phyloP scores from a whole-genome alignment of 192 early-diverging fungal species.

The Rhizophagus prolifer region DNA sequence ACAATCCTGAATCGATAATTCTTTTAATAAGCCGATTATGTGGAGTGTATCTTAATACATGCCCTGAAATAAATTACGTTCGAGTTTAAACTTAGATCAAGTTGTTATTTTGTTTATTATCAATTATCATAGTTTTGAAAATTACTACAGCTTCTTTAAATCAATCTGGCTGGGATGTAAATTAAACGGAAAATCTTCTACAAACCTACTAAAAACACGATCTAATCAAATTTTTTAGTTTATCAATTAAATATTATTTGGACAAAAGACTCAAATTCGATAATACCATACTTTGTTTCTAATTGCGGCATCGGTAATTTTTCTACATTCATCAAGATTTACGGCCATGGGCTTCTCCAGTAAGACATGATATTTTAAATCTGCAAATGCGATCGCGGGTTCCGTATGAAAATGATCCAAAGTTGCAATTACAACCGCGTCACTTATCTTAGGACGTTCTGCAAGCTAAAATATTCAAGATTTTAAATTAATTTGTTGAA shows the following conservation, averaged over 20 bases:
- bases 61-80: slow-evolving; percentile 32
- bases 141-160: too few species aligned
- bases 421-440: slow-evolving; percentile 51
- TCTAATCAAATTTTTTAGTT: slow-evolving; percentile 22
- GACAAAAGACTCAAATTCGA: not conserved
- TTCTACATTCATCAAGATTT: slow-evolving; percentile 47
- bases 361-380: slow-evolving; percentile 58
- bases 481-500: slow-evolving; percentile 21
- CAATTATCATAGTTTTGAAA: not conserved
- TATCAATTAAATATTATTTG: slow-evolving; percentile 31
- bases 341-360: slow-evolving; percentile 71
- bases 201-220: slow-evolving; percentile 16
- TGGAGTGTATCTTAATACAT: slow-evolving; percentile 61
- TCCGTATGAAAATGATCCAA: slow-evolving; percentile 53
- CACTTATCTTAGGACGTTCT: slow-evolving; percentile 43
- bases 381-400: slow-evolving; percentile 50
- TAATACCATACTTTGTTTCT: slow-evolving; percentile 44
- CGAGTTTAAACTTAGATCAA: not conserved
- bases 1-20: slow-evolving; percentile 48
- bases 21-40: slow-evolving; percentile 56
- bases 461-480: slow-evolving; percentile 29
- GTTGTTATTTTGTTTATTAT: too few species aligned
- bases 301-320: slow-evolving; percentile 48
- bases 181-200: too few species aligned
- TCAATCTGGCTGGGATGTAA: too few species aligned